Evolutionary conservation across 2,329 filamentous ascomycete genomes (phyloP).

Genomic region (Fusarium cicatricum): DNA sequence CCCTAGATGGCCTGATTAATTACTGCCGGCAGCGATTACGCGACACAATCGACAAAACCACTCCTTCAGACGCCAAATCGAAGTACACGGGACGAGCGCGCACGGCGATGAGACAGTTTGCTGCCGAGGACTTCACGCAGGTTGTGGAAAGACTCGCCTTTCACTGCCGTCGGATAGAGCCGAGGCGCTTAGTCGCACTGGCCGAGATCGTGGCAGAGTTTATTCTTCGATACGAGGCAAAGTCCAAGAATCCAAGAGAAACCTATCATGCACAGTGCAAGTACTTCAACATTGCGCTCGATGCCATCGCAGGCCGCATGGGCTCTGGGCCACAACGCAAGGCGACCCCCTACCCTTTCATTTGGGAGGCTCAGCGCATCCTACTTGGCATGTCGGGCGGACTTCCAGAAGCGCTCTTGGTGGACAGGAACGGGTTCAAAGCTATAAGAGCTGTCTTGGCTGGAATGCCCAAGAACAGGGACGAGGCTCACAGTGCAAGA

Average conservation of each 20-base stretch:
- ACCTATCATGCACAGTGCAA: slow-evolving; percentile 42
- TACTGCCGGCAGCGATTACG: slow-evolving; percentile 36
- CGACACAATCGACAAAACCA: slow-evolving; percentile 12
- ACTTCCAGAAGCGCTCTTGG: slow-evolving; percentile 58
- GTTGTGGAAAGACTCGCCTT: slow-evolving; percentile 40
- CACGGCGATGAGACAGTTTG: slow-evolving; percentile 26
- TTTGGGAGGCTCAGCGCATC: slow-evolving; percentile 65
- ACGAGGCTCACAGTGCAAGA: slow-evolving; percentile 57
- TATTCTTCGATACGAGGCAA: slow-evolving; percentile 35
- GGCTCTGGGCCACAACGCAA: slow-evolving; percentile 37
- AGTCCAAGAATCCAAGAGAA: slow-evolving; percentile 21
- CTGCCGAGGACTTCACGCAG: slow-evolving; percentile 36
- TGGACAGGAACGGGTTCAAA: slow-evolving; percentile 60
- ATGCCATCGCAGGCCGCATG: slow-evolving; percentile 39
- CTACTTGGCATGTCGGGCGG: slow-evolving; percentile 61
- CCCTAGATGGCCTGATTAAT: slow-evolving; percentile 40
- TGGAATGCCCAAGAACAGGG: slow-evolving; percentile 60
- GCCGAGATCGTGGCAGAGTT: slow-evolving; percentile 41
- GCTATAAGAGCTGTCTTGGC: slow-evolving; percentile 63
- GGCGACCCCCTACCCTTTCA: slow-evolving; percentile 43
- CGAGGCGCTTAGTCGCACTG: slow-evolving; percentile 45
- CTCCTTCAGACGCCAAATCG: not conserved
- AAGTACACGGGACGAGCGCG: slow-evolving; percentile 3
- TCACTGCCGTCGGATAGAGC: slow-evolving; percentile 47
- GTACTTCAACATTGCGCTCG: slow-evolving; percentile 45